phyloP scores from a whole-genome alignment of 768 basidiomycete species.

The Filobasidium wieringae region DNA sequence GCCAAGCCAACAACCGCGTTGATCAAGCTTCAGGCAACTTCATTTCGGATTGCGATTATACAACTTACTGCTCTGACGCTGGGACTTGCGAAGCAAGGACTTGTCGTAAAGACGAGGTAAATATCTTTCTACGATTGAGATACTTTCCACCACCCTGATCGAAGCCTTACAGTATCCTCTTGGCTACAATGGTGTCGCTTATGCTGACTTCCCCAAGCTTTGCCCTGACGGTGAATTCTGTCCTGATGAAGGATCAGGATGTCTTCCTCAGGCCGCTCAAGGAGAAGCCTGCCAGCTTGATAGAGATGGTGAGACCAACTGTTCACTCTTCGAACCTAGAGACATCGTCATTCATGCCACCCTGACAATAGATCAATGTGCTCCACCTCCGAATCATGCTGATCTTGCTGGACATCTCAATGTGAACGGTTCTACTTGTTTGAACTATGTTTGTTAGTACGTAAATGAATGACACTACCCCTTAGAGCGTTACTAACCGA shows the following conservation, averaged over 20 bases:
- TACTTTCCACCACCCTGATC: neutral
- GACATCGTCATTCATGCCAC: neutral
- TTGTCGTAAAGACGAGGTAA: conserved; percentile 69
- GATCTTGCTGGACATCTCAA: conserved; percentile 51
- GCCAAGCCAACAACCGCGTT: conserved; percentile 52
- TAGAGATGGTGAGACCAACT: conserved; percentile 56
- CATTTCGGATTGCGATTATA: conserved; percentile 61
- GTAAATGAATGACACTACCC: neutral
- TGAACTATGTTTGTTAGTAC: conserved; percentile 72
- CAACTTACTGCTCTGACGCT: conserved; percentile 53
- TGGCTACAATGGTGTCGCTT: conserved; percentile 33
- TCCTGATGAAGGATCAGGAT: conserved; percentile 67
- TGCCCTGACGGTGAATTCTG: conserved; percentile 61
- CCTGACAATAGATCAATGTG: conserved; percentile 56
- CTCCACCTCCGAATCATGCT: conserved; percentile 53
- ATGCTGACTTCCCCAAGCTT: conserved; percentile 47
- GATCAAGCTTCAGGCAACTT: conserved; percentile 69
- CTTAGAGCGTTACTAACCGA: too few relatives aligned
- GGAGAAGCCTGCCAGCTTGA: conserved; percentile 69
- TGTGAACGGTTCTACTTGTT: conserved; percentile 69
- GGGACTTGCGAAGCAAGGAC: conserved; percentile 52
- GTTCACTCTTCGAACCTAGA: neutral
- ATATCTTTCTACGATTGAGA: conserved; percentile 38
- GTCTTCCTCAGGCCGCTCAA: conserved; percentile 51
- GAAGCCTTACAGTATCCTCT: conserved; percentile 28